Percentiles rank a stretch among this genome's conserved stretches.
Conservation (phyloP, 2,329 filamentous ascomycete genomes). For the Colletotrichum destructivum region DNA sequence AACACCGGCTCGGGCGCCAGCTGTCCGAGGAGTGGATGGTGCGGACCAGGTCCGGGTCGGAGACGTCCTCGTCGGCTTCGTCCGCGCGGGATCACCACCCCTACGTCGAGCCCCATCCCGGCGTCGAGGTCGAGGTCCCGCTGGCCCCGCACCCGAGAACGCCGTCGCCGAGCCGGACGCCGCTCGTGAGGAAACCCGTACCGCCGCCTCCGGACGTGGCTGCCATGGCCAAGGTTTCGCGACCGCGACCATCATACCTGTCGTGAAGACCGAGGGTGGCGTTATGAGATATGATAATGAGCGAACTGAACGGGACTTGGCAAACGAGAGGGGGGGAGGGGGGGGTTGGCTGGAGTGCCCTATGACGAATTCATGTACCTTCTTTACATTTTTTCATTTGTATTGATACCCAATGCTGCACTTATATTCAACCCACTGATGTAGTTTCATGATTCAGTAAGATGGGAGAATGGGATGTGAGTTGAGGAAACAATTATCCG, state of each 20-base stretch:
- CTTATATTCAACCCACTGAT: neutral
- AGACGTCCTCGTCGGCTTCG: conserved; percentile 8
- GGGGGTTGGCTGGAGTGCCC: neutral
- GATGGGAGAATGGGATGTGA: neutral
- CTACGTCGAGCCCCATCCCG: conserved; percentile 27
- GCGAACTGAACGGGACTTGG: neutral
- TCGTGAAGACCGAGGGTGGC: neutral
- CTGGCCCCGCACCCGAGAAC: conserved; percentile 29
- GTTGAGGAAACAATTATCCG: neutral
- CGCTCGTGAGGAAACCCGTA: conserved; percentile 14
- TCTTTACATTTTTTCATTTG: conserved; percentile 19
- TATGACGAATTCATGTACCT: conserved; percentile 2
- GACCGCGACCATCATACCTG: conserved; percentile 1
- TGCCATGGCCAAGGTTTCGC: neutral
- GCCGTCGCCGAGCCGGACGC: conserved; percentile 20
- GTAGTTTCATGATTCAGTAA: neutral
- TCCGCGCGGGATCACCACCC: neutral
- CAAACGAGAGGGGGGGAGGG: too few species aligned
- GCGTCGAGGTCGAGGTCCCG: conserved; percentile 31
- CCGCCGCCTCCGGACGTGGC: conserved; percentile 10
- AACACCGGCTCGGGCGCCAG: neutral
- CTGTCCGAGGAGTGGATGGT: neutral
- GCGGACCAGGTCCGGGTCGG: conserved; percentile 26
- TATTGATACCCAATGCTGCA: conserved; percentile 14
- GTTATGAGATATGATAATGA: neutral